Conservation (phyloP, 2,329 filamentous ascomycete genomes). For the Beauveria sp. region DNA sequence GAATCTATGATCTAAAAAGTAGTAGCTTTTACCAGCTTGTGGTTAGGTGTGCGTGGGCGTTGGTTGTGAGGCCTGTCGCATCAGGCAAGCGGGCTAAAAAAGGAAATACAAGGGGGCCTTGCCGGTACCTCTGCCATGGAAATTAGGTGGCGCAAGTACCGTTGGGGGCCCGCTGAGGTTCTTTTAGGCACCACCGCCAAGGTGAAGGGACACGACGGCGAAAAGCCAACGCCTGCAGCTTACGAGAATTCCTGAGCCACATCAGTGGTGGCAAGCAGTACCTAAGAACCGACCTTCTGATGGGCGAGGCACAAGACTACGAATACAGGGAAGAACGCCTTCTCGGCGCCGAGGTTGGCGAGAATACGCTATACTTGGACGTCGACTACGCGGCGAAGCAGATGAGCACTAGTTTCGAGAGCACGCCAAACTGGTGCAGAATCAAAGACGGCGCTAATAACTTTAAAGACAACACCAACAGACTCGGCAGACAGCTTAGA, state of each 20-base stretch:
- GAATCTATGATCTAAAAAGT: too few species aligned
- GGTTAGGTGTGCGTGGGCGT: too few species aligned
- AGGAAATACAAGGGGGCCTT: too few species aligned
- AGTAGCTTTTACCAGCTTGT: too few species aligned
- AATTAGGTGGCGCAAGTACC: too few species aligned
- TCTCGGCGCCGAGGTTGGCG: neutral
- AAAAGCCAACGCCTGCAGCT: too few species aligned
- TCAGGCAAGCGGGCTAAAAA: too few species aligned
- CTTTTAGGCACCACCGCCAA: too few species aligned
- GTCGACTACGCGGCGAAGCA: neutral
- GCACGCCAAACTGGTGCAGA: neutral
- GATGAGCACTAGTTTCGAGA: neutral
- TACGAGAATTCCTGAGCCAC: neutral
- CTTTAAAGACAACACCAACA: neutral
- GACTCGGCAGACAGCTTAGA: neutral
- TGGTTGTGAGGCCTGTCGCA: too few species aligned
- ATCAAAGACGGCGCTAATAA: neutral
- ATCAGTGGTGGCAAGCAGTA: neutral
- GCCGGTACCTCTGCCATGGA: too few species aligned
- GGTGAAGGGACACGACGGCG: too few species aligned
- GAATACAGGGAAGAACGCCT: neutral
- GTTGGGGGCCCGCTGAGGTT: too few species aligned
- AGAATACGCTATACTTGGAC: neutral
- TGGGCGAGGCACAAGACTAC: neutral
- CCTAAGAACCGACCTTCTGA: neutral